These are phyloP conservation scores for Xerocomellus intermedius DNA, from an alignment of 768 basidiomycete species.

Conservation along the genomic window DNA sequence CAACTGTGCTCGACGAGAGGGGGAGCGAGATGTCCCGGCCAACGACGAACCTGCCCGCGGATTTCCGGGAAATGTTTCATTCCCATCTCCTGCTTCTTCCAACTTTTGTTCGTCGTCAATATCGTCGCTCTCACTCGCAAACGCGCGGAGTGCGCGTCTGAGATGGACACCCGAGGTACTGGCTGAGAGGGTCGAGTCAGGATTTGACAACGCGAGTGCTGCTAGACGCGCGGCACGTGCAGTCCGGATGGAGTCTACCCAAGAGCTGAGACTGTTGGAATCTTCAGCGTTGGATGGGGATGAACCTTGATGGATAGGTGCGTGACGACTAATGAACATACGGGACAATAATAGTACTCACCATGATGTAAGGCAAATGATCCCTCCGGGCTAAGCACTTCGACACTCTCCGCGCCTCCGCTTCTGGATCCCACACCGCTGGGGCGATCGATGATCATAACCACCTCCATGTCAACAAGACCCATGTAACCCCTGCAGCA, in stretches of 20 bases:
- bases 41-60: neutral
- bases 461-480: slow-evolving; percentile 75
- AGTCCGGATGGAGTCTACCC: slow-evolving; percentile 64
- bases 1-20: slow-evolving; percentile 26
- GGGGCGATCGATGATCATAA: slow-evolving; percentile 44
- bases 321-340: neutral
- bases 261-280: slow-evolving; percentile 44
- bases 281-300: neutral
- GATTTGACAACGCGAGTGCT: slow-evolving; percentile 67
- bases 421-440: slow-evolving; percentile 1
- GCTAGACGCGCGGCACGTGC: slow-evolving; percentile 72
- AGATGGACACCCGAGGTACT: slow-evolving; percentile 75
- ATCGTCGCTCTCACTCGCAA: slow-evolving; percentile 45
- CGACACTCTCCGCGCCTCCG: slow-evolving; percentile 56
- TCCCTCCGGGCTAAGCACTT: slow-evolving; percentile 72
- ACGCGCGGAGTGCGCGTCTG: slow-evolving; percentile 69
- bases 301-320: slow-evolving; percentile 1
- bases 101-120: slow-evolving; percentile 41
- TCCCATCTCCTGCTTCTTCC: slow-evolving; percentile 44
- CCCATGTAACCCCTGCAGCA: slow-evolving; percentile 65
- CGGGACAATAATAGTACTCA: slow-evolving; percentile 29
- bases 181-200: slow-evolving; percentile 79
- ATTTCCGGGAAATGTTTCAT: slow-evolving; percentile 15
- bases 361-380: slow-evolving; percentile 76
- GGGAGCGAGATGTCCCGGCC: neutral